Conservation (phyloP, 495 filamentous ascomycete species). For the Hyaloscypha bicolor region DNA sequence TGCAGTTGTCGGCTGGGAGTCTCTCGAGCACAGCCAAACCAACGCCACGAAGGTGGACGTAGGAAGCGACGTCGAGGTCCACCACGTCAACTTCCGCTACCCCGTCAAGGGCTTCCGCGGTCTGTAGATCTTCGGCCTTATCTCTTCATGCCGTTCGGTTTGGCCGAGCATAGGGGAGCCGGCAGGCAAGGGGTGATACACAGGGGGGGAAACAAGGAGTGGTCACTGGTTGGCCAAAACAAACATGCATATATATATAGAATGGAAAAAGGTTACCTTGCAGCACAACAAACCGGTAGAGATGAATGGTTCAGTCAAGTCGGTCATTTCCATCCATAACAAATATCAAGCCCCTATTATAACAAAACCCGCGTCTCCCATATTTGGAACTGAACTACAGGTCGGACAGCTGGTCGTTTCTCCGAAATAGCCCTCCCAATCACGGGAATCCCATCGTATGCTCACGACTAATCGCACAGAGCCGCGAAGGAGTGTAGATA, state of each 20-base stretch:
- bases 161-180: not conserved
- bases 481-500: not conserved
- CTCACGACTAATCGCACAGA: not conserved
- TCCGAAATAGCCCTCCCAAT: not conserved
- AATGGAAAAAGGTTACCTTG: not conserved
- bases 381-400: not conserved
- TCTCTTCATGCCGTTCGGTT: not conserved
- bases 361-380: not conserved
- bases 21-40: slow-evolving; percentile 12
- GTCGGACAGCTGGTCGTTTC: not conserved
- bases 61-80: slow-evolving; percentile 10
- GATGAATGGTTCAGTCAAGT: not conserved
- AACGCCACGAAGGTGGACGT: not conserved
- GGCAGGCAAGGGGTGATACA: not conserved
- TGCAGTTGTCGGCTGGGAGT: slow-evolving; percentile 20
- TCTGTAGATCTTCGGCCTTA: slow-evolving; percentile 13
- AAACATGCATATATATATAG: not conserved
- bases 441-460: not conserved
- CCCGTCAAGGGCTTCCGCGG: slow-evolving; percentile 29
- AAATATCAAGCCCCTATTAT: not conserved
- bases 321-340: not conserved
- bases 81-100: slow-evolving; percentile 28
- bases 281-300: not conserved
- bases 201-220: not conserved
- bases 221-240: slow-evolving; percentile 12